Base-by-base conservation (phyloP, 805 yeast species). In the Candida sithepensis region DNA sequence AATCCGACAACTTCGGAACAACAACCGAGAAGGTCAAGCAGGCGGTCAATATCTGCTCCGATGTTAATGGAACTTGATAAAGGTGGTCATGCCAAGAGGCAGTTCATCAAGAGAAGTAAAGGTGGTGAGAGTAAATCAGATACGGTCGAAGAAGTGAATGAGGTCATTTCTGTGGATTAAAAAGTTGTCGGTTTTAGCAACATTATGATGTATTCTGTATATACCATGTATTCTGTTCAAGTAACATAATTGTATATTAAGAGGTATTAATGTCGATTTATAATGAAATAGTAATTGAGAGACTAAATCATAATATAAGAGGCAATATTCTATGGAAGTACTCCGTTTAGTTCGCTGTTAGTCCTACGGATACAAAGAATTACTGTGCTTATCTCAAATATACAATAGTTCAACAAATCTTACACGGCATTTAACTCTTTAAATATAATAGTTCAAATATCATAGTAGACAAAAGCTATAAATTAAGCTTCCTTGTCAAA, bases 401-500 rank as follows among this genome's bases (percentile, higher is more conserved):
- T n/a, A n/a, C n/a, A n/a, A n/a, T n/a, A n/a, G n/a, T n/a, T n/a
- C n/a, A n/a, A n/a, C n/a, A n/a, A n/a, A n/a, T n/a, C n/a, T n/a
- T n/a, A n/a, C n/a, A n/a, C n/a, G n/a, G n/a, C n/a, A n/a, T n/a
- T n/a, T n/a, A n/a, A n/a, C n/a, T n/a, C n/a, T n/a, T 24, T 24
- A 6, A 24, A 24, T 24, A 24, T 7, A 7, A 24, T 24, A 24
- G 28, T 24, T 7, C 28, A 24, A 24, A 10, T 10, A 10, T 24
- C 28, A 24, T 24, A 24, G 20, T 43, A 32, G 18, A 39, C 23
- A 30, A 30, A 9, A 30, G 14, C 34, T 10, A 12, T 10, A 30
- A 14, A 8, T 23, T 34, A 36, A 34, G 23, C 28, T 34, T 41
- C 45, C 3, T 51, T 37, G 9, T 61, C 66, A 43, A 61, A 61